phyloP scores from a whole-genome alignment of 2,329 filamentous ascomycete genomes.

The Emergomyces africanus region DNA sequence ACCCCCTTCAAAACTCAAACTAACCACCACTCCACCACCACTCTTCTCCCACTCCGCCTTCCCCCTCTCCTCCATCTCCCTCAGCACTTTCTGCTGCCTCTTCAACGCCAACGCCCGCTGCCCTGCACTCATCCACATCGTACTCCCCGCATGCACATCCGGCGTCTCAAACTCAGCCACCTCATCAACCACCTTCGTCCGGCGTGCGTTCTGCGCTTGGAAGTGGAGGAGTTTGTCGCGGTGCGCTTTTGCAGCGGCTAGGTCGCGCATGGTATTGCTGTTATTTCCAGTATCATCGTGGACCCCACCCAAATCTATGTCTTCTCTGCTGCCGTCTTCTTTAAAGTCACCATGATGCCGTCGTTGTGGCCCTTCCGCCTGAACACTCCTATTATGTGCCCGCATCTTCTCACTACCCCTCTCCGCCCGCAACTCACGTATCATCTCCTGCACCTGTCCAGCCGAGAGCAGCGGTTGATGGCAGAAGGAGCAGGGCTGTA shows the following conservation, averaged over 20 bases:
- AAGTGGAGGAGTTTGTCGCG: slow-evolving; percentile 69
- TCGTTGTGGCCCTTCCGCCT: slow-evolving; percentile 6
- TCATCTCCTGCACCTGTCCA: slow-evolving; percentile 71
- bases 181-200: slow-evolving; percentile 79
- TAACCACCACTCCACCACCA: slow-evolving; percentile 56
- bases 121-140: slow-evolving; percentile 72
- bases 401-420: slow-evolving; percentile 78
- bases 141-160: slow-evolving; percentile 38
- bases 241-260: slow-evolving; percentile 60
- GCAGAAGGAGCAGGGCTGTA: slow-evolving; percentile 91
- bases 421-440: slow-evolving; percentile 70
- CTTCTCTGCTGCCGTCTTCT: slow-evolving; percentile 30
- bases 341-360: too few relatives aligned
- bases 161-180: slow-evolving; percentile 61
- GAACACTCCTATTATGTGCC: slow-evolving; percentile 50
- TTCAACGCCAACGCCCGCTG: slow-evolving; percentile 75
- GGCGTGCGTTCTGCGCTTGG: slow-evolving; percentile 71
- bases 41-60: slow-evolving; percentile 82
- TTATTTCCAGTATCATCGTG: background rate
- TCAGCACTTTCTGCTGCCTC: slow-evolving; percentile 67
- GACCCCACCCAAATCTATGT: slow-evolving; percentile 36
- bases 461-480: slow-evolving; percentile 57
- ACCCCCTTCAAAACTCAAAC: slow-evolving; percentile 69
- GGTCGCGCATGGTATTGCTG: slow-evolving; percentile 38
- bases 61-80: slow-evolving; percentile 78